Evolutionary conservation across 1,284 basidiomycete species (phyloP), one percentile per base, ranked within the genome.

Genomic region (Cerrena zonata): DNA sequence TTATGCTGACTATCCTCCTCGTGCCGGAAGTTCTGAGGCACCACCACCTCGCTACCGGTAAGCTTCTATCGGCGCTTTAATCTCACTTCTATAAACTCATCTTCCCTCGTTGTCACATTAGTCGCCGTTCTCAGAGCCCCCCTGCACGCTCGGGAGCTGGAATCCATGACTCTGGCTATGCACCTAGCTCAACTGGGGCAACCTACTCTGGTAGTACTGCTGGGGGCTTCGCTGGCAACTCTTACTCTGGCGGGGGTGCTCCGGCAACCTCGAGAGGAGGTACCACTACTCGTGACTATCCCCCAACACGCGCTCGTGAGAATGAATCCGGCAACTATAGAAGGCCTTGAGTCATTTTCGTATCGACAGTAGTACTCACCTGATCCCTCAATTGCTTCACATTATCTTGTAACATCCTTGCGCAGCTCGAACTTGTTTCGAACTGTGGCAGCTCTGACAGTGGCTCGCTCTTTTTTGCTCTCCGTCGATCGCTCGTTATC

Each of bases 71-170:
- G 22, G 37, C 36, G 7, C 30, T 7, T 7, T 15, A 34, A 34
- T 34, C 30, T 34, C 15, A 34, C 30, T 15, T 7, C 30, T 34
- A 34, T 34, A 7, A 7, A 34, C 15, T 7, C 15, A 34, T 34
- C 7, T 34, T 7, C 30, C n/a, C n/a, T n/a, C n/a, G n/a, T n/a
- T n/a, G n/a, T n/a, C n/a, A n/a, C n/a, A n/a, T n/a, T 57, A 88
- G 86, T 52, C 84, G 86, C 61, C 83, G 86, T 49, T 89, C 86
- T 24, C 76, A 80, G 62, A 89, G 86, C 60, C 84, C 84, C 44
- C 67, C 70, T 27, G 62, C 72, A 53, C 71, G 77, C 47, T 60
- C 66, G 58, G 59, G 60, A 59, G 62, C 65, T 49, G n/a, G n/a
- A n/a, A n/a, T n/a, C n/a, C 72, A 70, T 59, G 67, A 67, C 58